A percentile compares a stretch with the other conserved stretches of the same genome.
Evolutionary conservation across 2,329 filamentous ascomycete species (phyloP).

Genomic region (Stachybotrys elegans): DNA sequence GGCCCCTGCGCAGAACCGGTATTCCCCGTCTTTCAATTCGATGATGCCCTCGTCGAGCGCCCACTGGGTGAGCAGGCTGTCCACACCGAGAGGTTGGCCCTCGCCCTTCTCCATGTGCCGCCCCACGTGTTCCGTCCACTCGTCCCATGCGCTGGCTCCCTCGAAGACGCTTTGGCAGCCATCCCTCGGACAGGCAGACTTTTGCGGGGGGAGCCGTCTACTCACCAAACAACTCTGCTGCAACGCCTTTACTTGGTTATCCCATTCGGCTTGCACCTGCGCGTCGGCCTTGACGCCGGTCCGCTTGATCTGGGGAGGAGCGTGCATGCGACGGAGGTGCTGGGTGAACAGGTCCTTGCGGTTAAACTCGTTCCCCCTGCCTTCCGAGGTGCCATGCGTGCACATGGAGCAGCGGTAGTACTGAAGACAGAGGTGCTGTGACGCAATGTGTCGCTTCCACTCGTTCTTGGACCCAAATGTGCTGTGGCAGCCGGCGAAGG

Average conservation of each 20-base stretch:
- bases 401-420: conserved; percentile 62
- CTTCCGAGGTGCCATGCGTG: conserved; percentile 46
- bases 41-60: conserved; percentile 61
- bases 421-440: conserved; percentile 73
- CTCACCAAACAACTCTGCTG: conserved; percentile 68
- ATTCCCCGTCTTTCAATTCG: conserved; percentile 50
- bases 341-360: conserved; percentile 95
- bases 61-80: conserved; percentile 54
- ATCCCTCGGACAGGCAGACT: conserved; percentile 63
- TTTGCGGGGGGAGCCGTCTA: conserved; percentile 63
- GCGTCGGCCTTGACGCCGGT: conserved; percentile 51
- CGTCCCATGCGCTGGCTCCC: conserved; percentile 74
- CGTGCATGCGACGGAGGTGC: conserved; percentile 91
- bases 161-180: conserved; percentile 70
- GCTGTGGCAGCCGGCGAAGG: conserved; percentile 75
- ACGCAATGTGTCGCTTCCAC: conserved; percentile 93
- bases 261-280: conserved; percentile 58
- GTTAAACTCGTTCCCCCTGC: conserved; percentile 72
- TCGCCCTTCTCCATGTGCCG: conserved; percentile 78
- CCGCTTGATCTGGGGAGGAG: conserved; percentile 60
- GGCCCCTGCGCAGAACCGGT: conserved; percentile 42
- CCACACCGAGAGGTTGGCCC: conserved; percentile 51
- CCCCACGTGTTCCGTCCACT: conserved; percentile 89
- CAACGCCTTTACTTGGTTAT: conserved; percentile 62
- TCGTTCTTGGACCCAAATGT: conserved; percentile 93